Percentiles rank a stretch among this genome's conserved stretches.
Evolutionary conservation across 164 flowering plant genomes (phyloP).

Genomic region (Litsea cubeba): DNA sequence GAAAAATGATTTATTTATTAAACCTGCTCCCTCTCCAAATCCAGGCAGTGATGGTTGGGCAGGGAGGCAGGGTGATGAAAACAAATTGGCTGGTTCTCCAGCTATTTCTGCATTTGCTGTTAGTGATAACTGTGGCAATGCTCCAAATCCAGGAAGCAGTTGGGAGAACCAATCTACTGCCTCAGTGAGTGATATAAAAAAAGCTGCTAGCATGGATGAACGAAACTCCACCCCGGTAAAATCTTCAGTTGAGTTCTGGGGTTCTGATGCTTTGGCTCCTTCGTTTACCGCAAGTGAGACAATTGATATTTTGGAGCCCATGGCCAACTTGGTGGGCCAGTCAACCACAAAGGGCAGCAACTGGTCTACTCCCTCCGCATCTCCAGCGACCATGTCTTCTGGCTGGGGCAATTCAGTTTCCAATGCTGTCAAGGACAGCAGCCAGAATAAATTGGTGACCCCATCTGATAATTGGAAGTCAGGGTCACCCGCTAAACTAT

Average conservation of each 20-base stretch:
- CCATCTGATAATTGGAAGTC: neutral
- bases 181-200: neutral
- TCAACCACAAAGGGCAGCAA: too few relatives aligned
- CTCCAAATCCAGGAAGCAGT: too few relatives aligned
- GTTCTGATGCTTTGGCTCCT: too few relatives aligned
- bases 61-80: too few relatives aligned
- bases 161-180: neutral
- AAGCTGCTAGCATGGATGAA: neutral
- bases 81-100: too few relatives aligned
- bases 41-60: conserved; percentile 17
- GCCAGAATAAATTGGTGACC: neutral
- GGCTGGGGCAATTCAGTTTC: neutral
- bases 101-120: too few relatives aligned
- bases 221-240: neutral
- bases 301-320: too few relatives aligned
- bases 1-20: conserved; percentile 5
- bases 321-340: too few relatives aligned
- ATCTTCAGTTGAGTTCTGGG: too few relatives aligned
- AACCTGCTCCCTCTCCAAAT: conserved; percentile 65
- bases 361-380: neutral
- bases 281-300: too few relatives aligned
- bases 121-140: too few relatives aligned
- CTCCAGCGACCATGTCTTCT: neutral
- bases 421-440: neutral
- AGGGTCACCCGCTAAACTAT: neutral